Conservation (phyloP, 1,284 basidiomycete genomes). For the Volvariella volvacea region DNA sequence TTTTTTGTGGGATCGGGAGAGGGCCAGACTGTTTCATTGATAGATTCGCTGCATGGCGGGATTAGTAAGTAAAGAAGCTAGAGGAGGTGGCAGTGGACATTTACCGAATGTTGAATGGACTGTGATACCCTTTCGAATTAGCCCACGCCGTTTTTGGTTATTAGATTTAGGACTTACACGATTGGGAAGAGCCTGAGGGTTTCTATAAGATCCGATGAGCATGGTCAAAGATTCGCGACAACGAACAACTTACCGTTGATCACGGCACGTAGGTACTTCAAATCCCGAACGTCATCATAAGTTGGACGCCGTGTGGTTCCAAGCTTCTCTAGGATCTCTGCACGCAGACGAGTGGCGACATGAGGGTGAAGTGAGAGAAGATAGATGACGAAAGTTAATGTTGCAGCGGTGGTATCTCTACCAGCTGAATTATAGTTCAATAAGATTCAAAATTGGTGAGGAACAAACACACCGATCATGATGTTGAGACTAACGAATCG, state of each 20-base stretch:
- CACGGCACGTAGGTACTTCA: slow-evolving; percentile 45
- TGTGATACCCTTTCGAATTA: too few relatives aligned
- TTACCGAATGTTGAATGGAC: slow-evolving; percentile 44
- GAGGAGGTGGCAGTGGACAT: slow-evolving; percentile 3
- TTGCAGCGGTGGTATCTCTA: slow-evolving; percentile 25
- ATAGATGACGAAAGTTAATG: slow-evolving; percentile 44
- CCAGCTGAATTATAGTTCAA: slow-evolving; percentile 1
- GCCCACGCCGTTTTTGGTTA: too few relatives aligned
- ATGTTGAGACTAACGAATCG: slow-evolving; percentile 4
- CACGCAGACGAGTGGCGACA: slow-evolving; percentile 34
- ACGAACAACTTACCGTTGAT: slow-evolving; percentile 32
- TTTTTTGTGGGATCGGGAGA: slow-evolving; percentile 35
- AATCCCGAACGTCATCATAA: slow-evolving; percentile 36
- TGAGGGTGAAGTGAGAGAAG: slow-evolving; percentile 42
- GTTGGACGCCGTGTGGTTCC: slow-evolving; percentile 32
- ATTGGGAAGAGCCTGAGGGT: slow-evolving; percentile 54
- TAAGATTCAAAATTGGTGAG: not conserved
- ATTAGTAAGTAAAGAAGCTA: slow-evolving; percentile 1
- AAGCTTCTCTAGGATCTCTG: slow-evolving; percentile 37
- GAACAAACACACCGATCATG: slow-evolving; percentile 21
- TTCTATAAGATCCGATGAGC: slow-evolving; percentile 26
- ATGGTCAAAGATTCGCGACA: not conserved
- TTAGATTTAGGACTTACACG: slow-evolving; percentile 37
- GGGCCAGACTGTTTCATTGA: slow-evolving; percentile 37
- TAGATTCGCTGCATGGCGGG: slow-evolving; percentile 22